These are phyloP conservation scores for Arabidopsis suecica DNA, from an alignment of 345 rosid genomes.

Conservation along the genomic window DNA sequence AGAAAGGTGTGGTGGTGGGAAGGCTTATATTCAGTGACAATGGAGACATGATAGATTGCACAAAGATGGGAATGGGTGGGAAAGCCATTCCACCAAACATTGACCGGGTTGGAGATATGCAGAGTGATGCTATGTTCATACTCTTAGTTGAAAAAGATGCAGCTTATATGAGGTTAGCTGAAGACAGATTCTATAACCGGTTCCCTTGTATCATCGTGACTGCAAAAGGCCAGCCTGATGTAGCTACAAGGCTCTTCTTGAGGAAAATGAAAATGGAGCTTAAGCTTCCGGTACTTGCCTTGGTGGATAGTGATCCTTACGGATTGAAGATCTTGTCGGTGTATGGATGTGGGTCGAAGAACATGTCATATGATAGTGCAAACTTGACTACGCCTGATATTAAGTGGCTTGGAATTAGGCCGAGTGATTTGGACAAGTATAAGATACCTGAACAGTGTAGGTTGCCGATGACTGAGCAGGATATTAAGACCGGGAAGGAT, in stretches of 20 bases:
- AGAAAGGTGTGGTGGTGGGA: slow-evolving; percentile 97
- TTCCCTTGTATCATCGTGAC: slow-evolving; percentile 95
- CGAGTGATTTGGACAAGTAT: slow-evolving; percentile 91
- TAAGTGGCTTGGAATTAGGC: slow-evolving; percentile 95
- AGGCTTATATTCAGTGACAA: slow-evolving; percentile 93
- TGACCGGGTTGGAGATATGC: slow-evolving; percentile 94
- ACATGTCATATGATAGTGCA: slow-evolving; percentile 95
- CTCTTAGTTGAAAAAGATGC: slow-evolving; percentile 94
- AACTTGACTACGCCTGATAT: slow-evolving; percentile 96
- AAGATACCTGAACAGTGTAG: slow-evolving; percentile 91
- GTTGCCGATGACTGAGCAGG: slow-evolving; percentile 98
- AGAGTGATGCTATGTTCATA: slow-evolving; percentile 86
- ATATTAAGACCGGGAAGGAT: slow-evolving; percentile 96
- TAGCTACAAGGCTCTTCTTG: slow-evolving; percentile 91
- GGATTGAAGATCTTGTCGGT: slow-evolving; percentile 93
- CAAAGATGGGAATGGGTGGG: slow-evolving; percentile 99
- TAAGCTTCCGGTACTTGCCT: slow-evolving; percentile 90
- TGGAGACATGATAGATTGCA: slow-evolving; percentile 97
- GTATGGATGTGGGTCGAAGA: slow-evolving; percentile 97
- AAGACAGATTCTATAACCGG: slow-evolving; percentile 92
- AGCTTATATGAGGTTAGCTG: slow-evolving; percentile 90
- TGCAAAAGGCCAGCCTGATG: slow-evolving; percentile 97
- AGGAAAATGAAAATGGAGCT: slow-evolving; percentile 94
- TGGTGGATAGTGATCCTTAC: slow-evolving; percentile 97
- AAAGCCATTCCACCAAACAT: slow-evolving; percentile 97